Evolutionary conservation across 257 asterid genomes (phyloP).

Genomic region (Fraxinus americana): DNA sequence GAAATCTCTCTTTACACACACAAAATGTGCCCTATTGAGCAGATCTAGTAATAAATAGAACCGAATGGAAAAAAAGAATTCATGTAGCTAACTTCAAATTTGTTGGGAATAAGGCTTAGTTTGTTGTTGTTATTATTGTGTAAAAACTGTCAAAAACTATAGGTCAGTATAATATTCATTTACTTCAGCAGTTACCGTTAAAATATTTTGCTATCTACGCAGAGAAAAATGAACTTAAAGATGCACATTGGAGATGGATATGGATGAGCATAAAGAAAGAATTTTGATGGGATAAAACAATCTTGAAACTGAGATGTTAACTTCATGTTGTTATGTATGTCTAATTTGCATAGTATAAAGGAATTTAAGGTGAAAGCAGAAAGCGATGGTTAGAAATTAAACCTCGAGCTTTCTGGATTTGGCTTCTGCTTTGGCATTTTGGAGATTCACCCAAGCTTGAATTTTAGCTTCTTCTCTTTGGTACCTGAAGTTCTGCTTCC

Average conservation of each 20-base stretch:
- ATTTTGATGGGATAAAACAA: neutral
- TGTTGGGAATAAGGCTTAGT: too few species aligned
- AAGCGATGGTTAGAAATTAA: conserved; percentile 7
- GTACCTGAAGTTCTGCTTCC: conserved; percentile 48
- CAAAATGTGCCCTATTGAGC: neutral
- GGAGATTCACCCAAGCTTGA: conserved; percentile 97
- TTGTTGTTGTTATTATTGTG: too few species aligned
- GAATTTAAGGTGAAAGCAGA: neutral
- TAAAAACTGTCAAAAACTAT: too few species aligned
- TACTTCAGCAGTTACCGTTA: neutral
- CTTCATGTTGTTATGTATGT: neutral
- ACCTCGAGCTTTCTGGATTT: conserved; percentile 99
- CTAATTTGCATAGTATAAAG: neutral
- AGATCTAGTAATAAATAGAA: too few species aligned
- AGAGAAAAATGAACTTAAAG: neutral
- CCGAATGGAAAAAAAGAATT: neutral
- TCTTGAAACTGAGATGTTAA: neutral
- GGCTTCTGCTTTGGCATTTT: conserved; percentile 97
- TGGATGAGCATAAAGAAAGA: neutral
- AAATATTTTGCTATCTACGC: neutral
- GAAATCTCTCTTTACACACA: neutral
- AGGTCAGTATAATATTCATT: neutral
- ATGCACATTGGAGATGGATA: neutral
- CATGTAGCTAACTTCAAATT: too few species aligned
- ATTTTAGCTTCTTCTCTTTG: conserved; percentile 96